Evolutionary conservation across 495 filamentous ascomycete species (phyloP).

Genomic region (Penicillium bialowiezense): DNA sequence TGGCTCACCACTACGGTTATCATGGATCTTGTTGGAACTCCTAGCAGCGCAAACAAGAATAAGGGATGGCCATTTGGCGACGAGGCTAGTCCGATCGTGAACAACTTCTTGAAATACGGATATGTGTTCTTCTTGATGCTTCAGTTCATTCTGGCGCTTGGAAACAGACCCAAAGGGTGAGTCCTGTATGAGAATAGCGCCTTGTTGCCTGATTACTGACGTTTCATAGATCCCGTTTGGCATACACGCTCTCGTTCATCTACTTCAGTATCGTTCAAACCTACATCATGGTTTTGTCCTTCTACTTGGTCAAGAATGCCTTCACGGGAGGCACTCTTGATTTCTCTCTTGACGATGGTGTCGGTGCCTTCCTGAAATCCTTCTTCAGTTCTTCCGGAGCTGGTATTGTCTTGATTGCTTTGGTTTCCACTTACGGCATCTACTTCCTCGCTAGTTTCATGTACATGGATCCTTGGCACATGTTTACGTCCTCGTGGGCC

Average conservation of each 20-base stretch:
- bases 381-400: constrained; percentile 73
- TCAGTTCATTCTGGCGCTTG: constrained; percentile 93
- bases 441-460: constrained; percentile 94
- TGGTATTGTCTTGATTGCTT: constrained; percentile 86
- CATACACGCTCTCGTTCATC: constrained; percentile 83
- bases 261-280: constrained; percentile 83
- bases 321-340: constrained; percentile 58
- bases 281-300: constrained; percentile 83
- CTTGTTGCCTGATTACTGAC: not conserved
- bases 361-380: constrained; percentile 55
- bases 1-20: constrained; percentile 95
- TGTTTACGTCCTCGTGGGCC: constrained; percentile 93
- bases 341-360: constrained; percentile 50
- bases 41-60: constrained; percentile 43
- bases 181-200: not conserved
- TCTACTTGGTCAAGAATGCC: constrained; percentile 81
- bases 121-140: constrained; percentile 88
- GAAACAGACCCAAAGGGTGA: constrained; percentile 89
- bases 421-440: constrained; percentile 90
- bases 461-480: constrained; percentile 99
- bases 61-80: constrained; percentile 75
- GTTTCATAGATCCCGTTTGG: constrained; percentile 54
- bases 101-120: constrained; percentile 85
- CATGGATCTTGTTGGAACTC: constrained; percentile 89
- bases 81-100: constrained; percentile 80